Conservation (phyloP, 441 rosid genomes). For the Mallotus repandus region DNA sequence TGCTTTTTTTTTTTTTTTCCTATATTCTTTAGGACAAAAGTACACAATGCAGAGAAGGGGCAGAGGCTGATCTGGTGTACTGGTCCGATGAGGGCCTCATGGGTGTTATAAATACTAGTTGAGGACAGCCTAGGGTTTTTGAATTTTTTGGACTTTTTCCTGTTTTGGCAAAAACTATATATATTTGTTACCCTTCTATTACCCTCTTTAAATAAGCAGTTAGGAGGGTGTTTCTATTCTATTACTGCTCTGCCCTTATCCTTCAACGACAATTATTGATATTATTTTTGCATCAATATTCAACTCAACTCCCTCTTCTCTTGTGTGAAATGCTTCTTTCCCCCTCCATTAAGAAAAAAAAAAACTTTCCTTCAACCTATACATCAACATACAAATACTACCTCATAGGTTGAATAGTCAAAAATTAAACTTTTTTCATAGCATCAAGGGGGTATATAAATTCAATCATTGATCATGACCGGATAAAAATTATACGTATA, state of each 20-base stretch:
- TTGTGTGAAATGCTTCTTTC: background rate
- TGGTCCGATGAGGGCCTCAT: conserved; percentile 45
- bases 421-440: too few relatives aligned
- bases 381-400: too few relatives aligned
- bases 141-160: conserved; percentile 49
- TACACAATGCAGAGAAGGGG: conserved; percentile 45
- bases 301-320: background rate
- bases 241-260: conserved; percentile 38
- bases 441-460: too few relatives aligned
- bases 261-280: conserved; percentile 10
- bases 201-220: conserved; percentile 52
- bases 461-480: too few relatives aligned
- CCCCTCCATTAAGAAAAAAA: background rate
- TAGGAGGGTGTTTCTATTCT: conserved; percentile 33
- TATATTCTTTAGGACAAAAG: conserved; percentile 48
- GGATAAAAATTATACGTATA: too few relatives aligned
- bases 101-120: conserved; percentile 77
- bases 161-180: conserved; percentile 44
- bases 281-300: too few relatives aligned
- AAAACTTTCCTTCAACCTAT: background rate
- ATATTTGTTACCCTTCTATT: conserved; percentile 44
- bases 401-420: too few relatives aligned
- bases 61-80: conserved; percentile 47
- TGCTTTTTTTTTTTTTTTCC: conserved; percentile 30
- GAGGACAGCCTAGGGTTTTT: conserved; percentile 37